Percentiles rank a stretch among this genome's conserved stretches.
Conservation (phyloP, 2,329 filamentous ascomycete genomes). For the Microcyclospora pomicola region DNA sequence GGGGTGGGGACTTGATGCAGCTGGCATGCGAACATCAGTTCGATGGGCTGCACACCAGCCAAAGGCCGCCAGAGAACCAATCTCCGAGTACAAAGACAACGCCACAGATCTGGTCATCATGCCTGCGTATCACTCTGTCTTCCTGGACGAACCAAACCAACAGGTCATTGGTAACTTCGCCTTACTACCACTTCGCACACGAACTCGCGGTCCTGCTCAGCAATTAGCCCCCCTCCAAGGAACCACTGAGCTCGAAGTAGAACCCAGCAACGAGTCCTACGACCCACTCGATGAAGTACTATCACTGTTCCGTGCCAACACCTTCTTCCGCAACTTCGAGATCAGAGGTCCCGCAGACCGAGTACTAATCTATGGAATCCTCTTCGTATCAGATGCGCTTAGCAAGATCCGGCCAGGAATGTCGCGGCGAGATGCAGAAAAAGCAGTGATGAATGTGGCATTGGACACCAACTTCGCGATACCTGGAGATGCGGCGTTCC, state of each 20-base stretch:
- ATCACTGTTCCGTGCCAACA: conserved; percentile 89
- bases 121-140: conserved; percentile 87
- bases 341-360: conserved; percentile 93
- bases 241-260: conserved; percentile 44
- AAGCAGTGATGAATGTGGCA: conserved; percentile 78
- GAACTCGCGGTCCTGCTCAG: conserved; percentile 88
- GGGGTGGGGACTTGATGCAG: no score
- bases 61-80: no score
- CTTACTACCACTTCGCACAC: conserved; percentile 83
- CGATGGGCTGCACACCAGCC: no score
- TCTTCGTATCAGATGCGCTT: conserved; percentile 85
- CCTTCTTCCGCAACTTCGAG: conserved; percentile 98
- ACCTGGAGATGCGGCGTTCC: conserved; percentile 84
- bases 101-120: conserved; percentile 8
- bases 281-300: conserved; percentile 93
- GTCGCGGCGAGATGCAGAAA: conserved; percentile 50
- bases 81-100: no score
- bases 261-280: conserved; percentile 84
- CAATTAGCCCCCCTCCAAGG: conserved; percentile 50
- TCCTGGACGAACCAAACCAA: conserved; percentile 64
- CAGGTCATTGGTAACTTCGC: conserved; percentile 76
- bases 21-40: no score
- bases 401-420: conserved; percentile 70
- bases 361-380: conserved; percentile 89
- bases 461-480: conserved; percentile 87